Evolutionary conservation across 495 filamentous ascomycete species (phyloP), one percentile per base, ranked within the genome.

Genomic region (Hyaloscypha bicolor): DNA sequence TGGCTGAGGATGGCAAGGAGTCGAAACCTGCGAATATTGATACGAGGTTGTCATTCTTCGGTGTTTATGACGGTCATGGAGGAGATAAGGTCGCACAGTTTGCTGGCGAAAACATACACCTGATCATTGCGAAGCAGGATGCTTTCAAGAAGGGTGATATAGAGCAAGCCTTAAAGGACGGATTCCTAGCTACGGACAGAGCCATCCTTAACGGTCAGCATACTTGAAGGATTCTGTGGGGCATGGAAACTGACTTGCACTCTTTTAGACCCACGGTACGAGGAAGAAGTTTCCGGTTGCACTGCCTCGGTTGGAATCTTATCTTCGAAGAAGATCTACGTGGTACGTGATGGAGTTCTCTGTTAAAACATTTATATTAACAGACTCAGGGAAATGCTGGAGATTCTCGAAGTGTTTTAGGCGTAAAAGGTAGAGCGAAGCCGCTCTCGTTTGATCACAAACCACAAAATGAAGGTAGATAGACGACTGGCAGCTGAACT

Each of bases 361-460:
- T 63, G 33, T n/a, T 39, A 22, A 4, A 8, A 16, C 30, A 14
- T 6, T 6, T 48, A 37, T 55, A 22, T 51, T 70, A 39, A 74
- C 52, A 51, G 19, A 11, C 5, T 11, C 68, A 99, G 95, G 95
- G 91, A 51, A 99, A 99, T 77, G 92, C 95, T 66, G 95, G 95
- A 72, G 95, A 99, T 79, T 99, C 95, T 52, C 86, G 95, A 79
- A 91, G 89, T 67, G 95, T 99, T 4, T 77, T 99, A 67, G 95
- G 96, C 63, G 90, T 98, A 65, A 98, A 97, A 80, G 95, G 95
- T 71, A 86, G 94, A 72, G 95, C 95, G 65, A 98, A 98, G 79
- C 95, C 96, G 16, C 83, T 99, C 60, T 99, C 95, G 8, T 96
- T 94, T 77, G 95, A 99, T 75, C 95, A 99, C 82, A 99, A 99